Evolutionary conservation across 2,329 filamentous ascomycete species (phyloP).

Genomic region (Rosellinia necatrix): DNA sequence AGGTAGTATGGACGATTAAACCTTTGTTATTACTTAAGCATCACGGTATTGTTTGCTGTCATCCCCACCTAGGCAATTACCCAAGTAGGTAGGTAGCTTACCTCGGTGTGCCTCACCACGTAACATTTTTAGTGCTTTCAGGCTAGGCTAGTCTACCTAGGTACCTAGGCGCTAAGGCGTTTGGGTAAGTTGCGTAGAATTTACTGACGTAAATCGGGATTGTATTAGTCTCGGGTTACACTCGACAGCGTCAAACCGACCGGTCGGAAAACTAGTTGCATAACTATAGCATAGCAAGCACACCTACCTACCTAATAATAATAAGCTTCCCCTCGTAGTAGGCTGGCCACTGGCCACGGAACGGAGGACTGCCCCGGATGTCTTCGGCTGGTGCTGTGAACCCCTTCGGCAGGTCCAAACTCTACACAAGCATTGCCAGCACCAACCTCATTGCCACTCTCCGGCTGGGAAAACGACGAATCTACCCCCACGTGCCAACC

Average conservation of each 20-base stretch:
- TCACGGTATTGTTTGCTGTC: no score
- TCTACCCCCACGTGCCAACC: not conserved
- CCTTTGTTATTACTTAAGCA: no score
- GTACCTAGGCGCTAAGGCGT: conserved; percentile 4
- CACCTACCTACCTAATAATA: no score
- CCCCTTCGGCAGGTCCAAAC: not conserved
- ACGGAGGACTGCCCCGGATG: conserved; percentile 1
- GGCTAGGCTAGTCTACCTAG: not conserved
- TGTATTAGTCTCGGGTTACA: conserved; percentile 2
- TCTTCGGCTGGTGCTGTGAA: conserved; percentile 4
- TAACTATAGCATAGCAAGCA: not conserved
- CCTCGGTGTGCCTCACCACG: no score
- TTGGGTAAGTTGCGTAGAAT: no score
- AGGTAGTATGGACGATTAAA: no score
- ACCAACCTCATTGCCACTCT: not conserved
- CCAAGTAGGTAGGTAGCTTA: conserved; percentile 15
- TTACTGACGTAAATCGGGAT: not conserved
- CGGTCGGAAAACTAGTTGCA: no score
- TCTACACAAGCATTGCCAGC: conserved; percentile 1
- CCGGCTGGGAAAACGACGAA: not conserved
- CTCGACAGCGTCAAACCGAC: conserved; percentile 22
- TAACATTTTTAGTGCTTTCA: no score
- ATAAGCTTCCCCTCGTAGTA: not conserved
- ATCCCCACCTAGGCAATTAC: conserved; percentile 8
- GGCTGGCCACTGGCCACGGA: not conserved